phyloP scores from a whole-genome alignment of 2,329 filamentous ascomycete genomes.

The Neonectria coccinea region DNA sequence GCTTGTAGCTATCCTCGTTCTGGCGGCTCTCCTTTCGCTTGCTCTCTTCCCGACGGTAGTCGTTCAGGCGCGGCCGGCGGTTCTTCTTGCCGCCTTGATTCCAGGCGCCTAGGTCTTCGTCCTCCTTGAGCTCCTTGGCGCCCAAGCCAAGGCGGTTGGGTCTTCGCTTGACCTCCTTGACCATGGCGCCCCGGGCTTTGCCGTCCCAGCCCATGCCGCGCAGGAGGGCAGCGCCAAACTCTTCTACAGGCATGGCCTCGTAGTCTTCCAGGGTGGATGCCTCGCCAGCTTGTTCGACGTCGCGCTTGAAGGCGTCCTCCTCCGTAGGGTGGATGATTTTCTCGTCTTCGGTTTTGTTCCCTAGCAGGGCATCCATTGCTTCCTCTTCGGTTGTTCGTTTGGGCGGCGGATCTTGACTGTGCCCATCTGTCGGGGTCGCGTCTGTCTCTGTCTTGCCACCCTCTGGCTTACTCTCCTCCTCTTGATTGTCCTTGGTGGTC shows the following conservation, averaged over 20 bases:
- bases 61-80: constrained; percentile 59
- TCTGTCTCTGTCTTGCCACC: constrained; percentile 22
- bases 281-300: constrained; percentile 79
- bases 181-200: constrained; percentile 63
- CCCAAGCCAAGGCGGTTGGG: constrained; percentile 89
- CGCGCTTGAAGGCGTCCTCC: constrained; percentile 75
- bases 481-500: constrained; percentile 68
- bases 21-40: constrained; percentile 58
- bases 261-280: constrained; percentile 85
- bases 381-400: constrained; percentile 57
- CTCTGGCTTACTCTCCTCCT: constrained; percentile 33
- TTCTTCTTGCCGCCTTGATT: constrained; percentile 73
- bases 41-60: constrained; percentile 60
- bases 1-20: constrained; percentile 60
- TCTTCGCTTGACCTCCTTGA: constrained; percentile 75
- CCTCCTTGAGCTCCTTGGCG: constrained; percentile 81
- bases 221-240: constrained; percentile 91
- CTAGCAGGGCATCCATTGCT: constrained; percentile 76
- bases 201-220: constrained; percentile 96
- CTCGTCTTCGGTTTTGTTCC: constrained; percentile 61
- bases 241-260: constrained; percentile 88
- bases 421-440: constrained; percentile 19
- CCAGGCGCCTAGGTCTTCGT: constrained; percentile 83
- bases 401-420: constrained; percentile 15
- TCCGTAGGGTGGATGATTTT: constrained; percentile 70